Evolutionary conservation across 805 yeast species (phyloP).

Genomic region (Kluyveromyces starmeri): DNA sequence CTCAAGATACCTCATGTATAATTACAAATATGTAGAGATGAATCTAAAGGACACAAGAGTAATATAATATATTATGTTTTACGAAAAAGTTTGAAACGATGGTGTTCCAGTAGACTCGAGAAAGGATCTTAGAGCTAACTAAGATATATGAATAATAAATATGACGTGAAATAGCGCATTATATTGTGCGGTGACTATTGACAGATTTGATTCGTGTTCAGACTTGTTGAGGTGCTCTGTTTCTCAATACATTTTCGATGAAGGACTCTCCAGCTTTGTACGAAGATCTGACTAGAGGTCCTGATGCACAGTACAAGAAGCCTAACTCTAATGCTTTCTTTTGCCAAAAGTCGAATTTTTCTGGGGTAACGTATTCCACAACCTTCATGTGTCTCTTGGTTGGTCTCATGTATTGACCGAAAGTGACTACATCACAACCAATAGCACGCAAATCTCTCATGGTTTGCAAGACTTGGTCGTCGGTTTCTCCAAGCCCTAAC

Average conservation of each 20-base stretch:
- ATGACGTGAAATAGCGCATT: too few species aligned
- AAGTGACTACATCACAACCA: constrained; percentile 88
- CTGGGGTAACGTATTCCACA: constrained; percentile 89
- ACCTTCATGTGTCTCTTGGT: constrained; percentile 98
- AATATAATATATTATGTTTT: too few species aligned
- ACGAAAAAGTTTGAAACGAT: too few species aligned
- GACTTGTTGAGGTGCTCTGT: too few species aligned
- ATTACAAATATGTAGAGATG: constrained; percentile 5
- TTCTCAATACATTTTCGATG: constrained; percentile 83
- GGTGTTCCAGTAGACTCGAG: too few species aligned
- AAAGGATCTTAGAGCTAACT: too few species aligned
- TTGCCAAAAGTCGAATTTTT: constrained; percentile 90
- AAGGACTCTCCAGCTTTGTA: constrained; percentile 98
- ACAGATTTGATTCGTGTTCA: too few species aligned
- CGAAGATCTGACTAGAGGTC: constrained; percentile 92
- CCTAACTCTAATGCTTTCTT: constrained; percentile 81
- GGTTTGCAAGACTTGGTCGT: constrained; percentile 75
- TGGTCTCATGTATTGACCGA: constrained; percentile 99
- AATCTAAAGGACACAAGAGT: too few species aligned
- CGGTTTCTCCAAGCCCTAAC: constrained; percentile 96
- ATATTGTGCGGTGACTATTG: too few species aligned
- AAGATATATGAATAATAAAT: too few species aligned
- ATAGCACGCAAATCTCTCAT: constrained; percentile 65
- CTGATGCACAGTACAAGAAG: constrained; percentile 92
- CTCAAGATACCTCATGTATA: constrained; percentile 40